Percentiles rank a stretch among this genome's conserved stretches.
These are phyloP conservation scores for Durusdinium trenchii DNA, from an alignment of 73 alveolate species.

Conservation along the genomic window DNA sequence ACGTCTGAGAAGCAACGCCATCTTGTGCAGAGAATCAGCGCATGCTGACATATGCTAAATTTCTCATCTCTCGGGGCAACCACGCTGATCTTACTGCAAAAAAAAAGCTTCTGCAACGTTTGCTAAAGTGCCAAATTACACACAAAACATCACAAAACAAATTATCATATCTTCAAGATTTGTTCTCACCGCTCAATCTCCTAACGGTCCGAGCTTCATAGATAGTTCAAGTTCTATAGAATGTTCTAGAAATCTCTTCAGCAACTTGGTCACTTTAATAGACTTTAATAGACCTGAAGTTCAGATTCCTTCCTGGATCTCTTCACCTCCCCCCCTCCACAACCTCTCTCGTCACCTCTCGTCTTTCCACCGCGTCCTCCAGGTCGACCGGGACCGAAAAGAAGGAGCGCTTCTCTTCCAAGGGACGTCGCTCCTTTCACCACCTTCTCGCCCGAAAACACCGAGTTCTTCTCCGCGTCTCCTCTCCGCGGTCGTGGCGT, in stretches of 20 bases:
- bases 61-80: too few species aligned
- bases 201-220: too few species aligned
- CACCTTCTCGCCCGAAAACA: slow-evolving; percentile 22
- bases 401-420: neutral
- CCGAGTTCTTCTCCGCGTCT: slow-evolving; percentile 30
- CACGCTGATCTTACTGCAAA: too few species aligned
- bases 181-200: too few species aligned
- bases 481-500: neutral
- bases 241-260: neutral
- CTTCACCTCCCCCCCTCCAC: neutral
- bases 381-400: too few species aligned
- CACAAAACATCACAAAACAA: too few species aligned
- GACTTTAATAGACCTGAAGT: neutral
- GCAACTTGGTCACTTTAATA: neutral
- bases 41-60: too few species aligned
- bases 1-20: neutral
- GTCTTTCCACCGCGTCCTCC: too few species aligned
- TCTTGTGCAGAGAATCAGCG: neutral
- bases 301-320: too few species aligned
- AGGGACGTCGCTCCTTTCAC: neutral
- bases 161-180: too few species aligned
- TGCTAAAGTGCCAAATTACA: too few species aligned
- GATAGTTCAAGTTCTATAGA: neutral
- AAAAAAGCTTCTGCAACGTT: too few species aligned
- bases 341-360: neutral